phyloP scores from a whole-genome alignment of 139 green algal species.

The Chlorella sorokiniana region DNA sequence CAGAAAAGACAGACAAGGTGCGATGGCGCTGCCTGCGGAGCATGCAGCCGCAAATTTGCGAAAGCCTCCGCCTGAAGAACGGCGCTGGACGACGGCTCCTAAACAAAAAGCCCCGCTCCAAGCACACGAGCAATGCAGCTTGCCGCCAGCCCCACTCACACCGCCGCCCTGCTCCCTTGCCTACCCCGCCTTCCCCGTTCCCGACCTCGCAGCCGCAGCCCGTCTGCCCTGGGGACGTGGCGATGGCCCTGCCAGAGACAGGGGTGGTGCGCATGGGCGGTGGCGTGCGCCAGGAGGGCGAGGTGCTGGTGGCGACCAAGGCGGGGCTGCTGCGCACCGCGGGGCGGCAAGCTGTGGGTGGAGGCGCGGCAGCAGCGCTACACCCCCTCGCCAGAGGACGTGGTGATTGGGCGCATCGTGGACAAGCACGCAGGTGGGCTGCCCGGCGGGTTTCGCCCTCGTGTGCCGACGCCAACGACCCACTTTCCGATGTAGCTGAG shows the following conservation, averaged over 20 bases:
- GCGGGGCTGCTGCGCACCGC: slow-evolving; percentile 67
- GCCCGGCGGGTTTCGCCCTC: too few relatives aligned
- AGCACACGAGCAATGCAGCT: too few relatives aligned
- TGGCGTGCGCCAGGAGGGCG: slow-evolving; percentile 53
- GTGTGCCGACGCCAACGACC: too few relatives aligned
- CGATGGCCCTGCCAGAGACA: slow-evolving; percentile 63
- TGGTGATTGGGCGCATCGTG: slow-evolving; percentile 73
- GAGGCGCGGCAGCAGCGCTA: slow-evolving; percentile 79
- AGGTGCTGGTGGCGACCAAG: slow-evolving; percentile 54
- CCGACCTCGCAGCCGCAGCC: slow-evolving; percentile 45
- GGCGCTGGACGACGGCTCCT: too few relatives aligned
- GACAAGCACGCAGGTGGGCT: slow-evolving; percentile 53
- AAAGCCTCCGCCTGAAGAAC: too few relatives aligned
- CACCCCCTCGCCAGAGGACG: slow-evolving; percentile 72
- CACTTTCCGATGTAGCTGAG: too few relatives aligned
- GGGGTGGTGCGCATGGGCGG: slow-evolving; percentile 69
- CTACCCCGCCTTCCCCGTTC: background rate
- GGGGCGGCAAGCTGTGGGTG: slow-evolving; percentile 72
- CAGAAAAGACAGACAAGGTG: background rate
- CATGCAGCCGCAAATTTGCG: too few relatives aligned
- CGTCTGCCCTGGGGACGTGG: slow-evolving; percentile 71
- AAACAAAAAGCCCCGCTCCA: too few relatives aligned
- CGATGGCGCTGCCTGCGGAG: too few relatives aligned
- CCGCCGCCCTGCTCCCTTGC: background rate
- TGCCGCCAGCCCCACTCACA: background rate